Evolutionary conservation across 495 filamentous ascomycete genomes (phyloP).

Genomic region (Trichoderma reesei): DNA sequence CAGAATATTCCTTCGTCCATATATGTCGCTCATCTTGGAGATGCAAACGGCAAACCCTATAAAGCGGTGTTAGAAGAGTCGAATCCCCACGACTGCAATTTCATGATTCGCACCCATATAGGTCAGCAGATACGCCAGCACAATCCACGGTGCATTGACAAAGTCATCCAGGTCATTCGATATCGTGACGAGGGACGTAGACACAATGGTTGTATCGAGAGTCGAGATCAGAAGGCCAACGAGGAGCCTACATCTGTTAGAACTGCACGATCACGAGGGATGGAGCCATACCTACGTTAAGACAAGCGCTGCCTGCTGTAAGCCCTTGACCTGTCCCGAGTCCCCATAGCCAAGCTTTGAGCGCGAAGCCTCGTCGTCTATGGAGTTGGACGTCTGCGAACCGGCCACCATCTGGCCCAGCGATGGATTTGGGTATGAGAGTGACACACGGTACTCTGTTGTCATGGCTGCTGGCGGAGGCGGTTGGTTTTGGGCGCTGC

Average conservation of each 20-base stretch:
- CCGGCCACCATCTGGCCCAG: conserved; percentile 18
- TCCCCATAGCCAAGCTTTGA: background rate
- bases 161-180: conserved; percentile 44
- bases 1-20: conserved; percentile 43
- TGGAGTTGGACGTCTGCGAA: background rate
- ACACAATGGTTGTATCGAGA: conserved; percentile 54
- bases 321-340: background rate
- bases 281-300: background rate
- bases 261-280: background rate
- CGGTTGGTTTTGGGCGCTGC: background rate
- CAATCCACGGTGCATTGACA: conserved; percentile 46
- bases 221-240: conserved; percentile 49
- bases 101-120: conserved; percentile 40
- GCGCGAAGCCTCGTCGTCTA: conserved; percentile 10
- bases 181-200: conserved; percentile 52
- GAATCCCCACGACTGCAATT: background rate
- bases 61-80: background rate
- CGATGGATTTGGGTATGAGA: conserved; percentile 23
- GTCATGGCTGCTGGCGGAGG: background rate
- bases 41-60: conserved; percentile 49
- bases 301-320: background rate
- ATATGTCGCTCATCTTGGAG: conserved; percentile 51
- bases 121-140: conserved; percentile 50
- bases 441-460: conserved; percentile 9
- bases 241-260: conserved; percentile 32